Base-by-base conservation (phyloP, 1,284 basidiomycete species). In the Volvariella volvacea region DNA sequence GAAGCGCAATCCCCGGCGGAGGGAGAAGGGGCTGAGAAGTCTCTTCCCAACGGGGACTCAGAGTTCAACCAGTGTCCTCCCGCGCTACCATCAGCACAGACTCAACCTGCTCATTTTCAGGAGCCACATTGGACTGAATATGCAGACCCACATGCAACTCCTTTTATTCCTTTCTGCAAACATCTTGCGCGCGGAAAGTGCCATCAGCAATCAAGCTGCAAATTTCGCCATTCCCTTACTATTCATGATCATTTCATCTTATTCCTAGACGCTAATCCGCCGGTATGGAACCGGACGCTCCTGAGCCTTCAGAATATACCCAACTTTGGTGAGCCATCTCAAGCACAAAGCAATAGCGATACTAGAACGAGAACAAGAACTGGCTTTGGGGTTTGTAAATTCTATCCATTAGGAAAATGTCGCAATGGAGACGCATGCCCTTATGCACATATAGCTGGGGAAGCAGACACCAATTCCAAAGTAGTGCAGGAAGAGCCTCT, bases 111-210 rank as follows among this genome's bases (percentile, higher is more conserved):
- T 12, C 25, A 28, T 28, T 28, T 42, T 39, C 16, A 20, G 14
- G 48, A 49, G 8, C 58, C 54, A 10, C 66, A 67, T 43, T 68
- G 66, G 66, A 62, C 57, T 22, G 61, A 68, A 46, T 67, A 65
- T 43, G 66, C 67, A 2, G 65, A 68, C 45, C 65, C 66, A 3
- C 41, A 48, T 22, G 63, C 61, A 3, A 53, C 64, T 48, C 45
- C 55, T 4, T 50, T 50, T 15, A 47, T 55, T n/a, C 50, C 63
- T 6, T 66, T 70, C 42, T 75, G 73, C 60, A 70, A 66, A 52
- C 64, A 61, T 43, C 65, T 67, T 51, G 61, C 65, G 2, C 65
- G 63, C 51, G 65, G 62, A 7, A 47, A 47, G 43, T 73, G 69
- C 45, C 45, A 44, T 2, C 55, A 53, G 10, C 61, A 57, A 2